phyloP scores from a whole-genome alignment of 805 yeast species.

The Spathaspora boniae region DNA sequence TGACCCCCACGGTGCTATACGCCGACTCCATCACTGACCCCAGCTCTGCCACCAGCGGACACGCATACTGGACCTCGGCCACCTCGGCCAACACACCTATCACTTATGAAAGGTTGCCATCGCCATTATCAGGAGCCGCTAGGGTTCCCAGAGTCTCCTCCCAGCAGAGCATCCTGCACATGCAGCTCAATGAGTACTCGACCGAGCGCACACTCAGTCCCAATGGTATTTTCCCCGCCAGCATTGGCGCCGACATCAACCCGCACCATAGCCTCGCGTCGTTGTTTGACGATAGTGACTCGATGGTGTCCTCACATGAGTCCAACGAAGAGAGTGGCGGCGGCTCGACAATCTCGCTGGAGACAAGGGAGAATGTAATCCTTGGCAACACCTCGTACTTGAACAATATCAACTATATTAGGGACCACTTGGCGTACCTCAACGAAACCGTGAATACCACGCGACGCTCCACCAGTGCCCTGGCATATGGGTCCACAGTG shows the following conservation, averaged over 20 bases:
- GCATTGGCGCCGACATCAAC: conserved; percentile 1
- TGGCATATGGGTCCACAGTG: background rate
- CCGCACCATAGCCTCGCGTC: conserved; percentile 6
- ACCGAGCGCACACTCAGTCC: conserved; percentile 6
- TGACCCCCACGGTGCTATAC: background rate
- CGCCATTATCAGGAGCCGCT: background rate
- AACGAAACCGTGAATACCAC: conserved; percentile 9
- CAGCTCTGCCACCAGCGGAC: too few relatives aligned
- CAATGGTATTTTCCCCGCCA: background rate
- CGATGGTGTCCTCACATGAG: conserved; percentile 4
- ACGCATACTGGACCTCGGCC: too few relatives aligned
- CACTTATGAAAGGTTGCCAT: too few relatives aligned
- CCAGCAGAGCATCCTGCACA: background rate
- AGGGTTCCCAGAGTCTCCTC: background rate
- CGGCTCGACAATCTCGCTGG: conserved; percentile 3
- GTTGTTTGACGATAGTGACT: conserved; percentile 7
- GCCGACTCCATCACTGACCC: background rate
- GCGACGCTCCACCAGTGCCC: conserved; percentile 4
- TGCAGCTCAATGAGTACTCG: conserved; percentile 2
- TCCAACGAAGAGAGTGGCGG: too few relatives aligned
- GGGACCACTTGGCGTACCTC: conserved; percentile 17
- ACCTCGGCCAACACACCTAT: too few relatives aligned
- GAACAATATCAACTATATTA: conserved; percentile 16
- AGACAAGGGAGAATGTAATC: conserved; percentile 4
- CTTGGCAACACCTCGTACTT: conserved; percentile 21